Conservation (phyloP, 1,284 basidiomycete species). For the Abortiporus biennis region DNA sequence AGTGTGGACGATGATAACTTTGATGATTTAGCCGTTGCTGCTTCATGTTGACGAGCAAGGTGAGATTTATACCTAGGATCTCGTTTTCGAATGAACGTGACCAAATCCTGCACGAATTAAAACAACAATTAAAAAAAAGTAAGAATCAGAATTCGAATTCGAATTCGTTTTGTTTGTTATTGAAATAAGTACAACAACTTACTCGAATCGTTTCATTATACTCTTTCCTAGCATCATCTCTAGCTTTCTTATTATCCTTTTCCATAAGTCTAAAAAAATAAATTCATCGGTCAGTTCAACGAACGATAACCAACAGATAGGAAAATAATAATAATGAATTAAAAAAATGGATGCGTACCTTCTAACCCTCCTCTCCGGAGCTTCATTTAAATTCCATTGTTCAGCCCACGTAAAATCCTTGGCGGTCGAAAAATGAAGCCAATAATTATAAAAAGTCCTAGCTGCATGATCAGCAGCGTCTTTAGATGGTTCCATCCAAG, state of each 20-base stretch:
- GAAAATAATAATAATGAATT: neutral
- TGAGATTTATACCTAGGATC: constrained; percentile 88
- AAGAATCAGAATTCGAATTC: neutral
- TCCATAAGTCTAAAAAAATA: constrained; percentile 72
- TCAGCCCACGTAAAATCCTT: constrained; percentile 93
- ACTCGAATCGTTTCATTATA: constrained; percentile 92
- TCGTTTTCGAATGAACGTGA: constrained; percentile 85
- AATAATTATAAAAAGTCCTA: constrained; percentile 80
- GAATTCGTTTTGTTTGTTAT: neutral
- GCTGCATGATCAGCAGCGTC: constrained; percentile 40
- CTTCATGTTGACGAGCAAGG: constrained; percentile 44
- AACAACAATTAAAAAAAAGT: neutral
- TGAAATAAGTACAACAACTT: constrained; percentile 20
- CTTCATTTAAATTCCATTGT: constrained; percentile 78
- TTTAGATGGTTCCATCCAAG: constrained; percentile 51
- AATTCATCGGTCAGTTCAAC: too few relatives aligned
- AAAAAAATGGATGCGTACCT: constrained; percentile 39
- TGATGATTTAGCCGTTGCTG: constrained; percentile 26
- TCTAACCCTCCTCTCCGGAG: constrained; percentile 82
- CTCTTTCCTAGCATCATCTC: constrained; percentile 84
- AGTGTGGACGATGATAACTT: constrained; percentile 8
- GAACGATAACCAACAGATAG: neutral
- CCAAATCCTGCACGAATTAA: constrained; percentile 58
- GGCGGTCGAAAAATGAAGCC: constrained; percentile 82
- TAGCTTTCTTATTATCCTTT: constrained; percentile 90